A percentile compares a stretch with the other conserved stretches of the same genome.
These are phyloP conservation scores for Talaromyces sp. DNA, from an alignment of 2,329 filamentous ascomycete genomes.

Conservation along the genomic window DNA sequence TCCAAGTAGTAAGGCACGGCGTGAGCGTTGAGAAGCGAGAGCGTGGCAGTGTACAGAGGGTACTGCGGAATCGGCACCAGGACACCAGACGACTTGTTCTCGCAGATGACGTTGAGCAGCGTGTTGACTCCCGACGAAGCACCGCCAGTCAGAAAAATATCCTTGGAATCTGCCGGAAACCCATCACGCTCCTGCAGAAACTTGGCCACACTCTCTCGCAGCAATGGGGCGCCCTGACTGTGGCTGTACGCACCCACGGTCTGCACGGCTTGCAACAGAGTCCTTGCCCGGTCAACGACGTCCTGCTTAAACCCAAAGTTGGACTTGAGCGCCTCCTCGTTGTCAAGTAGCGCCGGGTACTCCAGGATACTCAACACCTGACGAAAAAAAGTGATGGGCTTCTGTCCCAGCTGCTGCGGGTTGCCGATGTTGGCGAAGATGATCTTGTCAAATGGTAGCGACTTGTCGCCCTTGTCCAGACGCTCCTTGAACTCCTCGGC, in stretches of 20 bases:
- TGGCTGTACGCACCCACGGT: constrained; percentile 96
- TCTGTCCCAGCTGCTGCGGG: constrained; percentile 97
- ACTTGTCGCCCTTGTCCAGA: constrained; percentile 48
- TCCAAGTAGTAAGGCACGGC: constrained; percentile 93
- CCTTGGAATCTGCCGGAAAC: constrained; percentile 69
- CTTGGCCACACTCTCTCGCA: constrained; percentile 81
- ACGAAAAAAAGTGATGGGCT: constrained; percentile 98
- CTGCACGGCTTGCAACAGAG: constrained; percentile 73
- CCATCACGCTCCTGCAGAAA: constrained; percentile 93
- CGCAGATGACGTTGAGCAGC: constrained; percentile 82
- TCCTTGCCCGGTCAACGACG: constrained; percentile 76
- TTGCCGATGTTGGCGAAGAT: constrained; percentile 99
- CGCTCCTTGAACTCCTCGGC: constrained; percentile 82
- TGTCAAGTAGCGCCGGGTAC: constrained; percentile 77
- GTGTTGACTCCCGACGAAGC: constrained; percentile 94
- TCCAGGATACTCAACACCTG: constrained; percentile 91
- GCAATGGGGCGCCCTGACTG: constrained; percentile 78
- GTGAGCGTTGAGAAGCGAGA: constrained; percentile 75
- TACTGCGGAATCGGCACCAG: constrained; percentile 97
- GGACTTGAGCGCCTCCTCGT: constrained; percentile 70
- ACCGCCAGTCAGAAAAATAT: constrained; percentile 86
- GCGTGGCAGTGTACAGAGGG: constrained; percentile 90
- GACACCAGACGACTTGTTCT: constrained; percentile 68
- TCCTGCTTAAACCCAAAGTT: constrained; percentile 82
- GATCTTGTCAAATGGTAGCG: constrained; percentile 81